Evolutionary conservation across 805 yeast species (phyloP), one percentile per base, ranked within the genome.

Genomic region (Kluyveromyces aestuarii): DNA sequence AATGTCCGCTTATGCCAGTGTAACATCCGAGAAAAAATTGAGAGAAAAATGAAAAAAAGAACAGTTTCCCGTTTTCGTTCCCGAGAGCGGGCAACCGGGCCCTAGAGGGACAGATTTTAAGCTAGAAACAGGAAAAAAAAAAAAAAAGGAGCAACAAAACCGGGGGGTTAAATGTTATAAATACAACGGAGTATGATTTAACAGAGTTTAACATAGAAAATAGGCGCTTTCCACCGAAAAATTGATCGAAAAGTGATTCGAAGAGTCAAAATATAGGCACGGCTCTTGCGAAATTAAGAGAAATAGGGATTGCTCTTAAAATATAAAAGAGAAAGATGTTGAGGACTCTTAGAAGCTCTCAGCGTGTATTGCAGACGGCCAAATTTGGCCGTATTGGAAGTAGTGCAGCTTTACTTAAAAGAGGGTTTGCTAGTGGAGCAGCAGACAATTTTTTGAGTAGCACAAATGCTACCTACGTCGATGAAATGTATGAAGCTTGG

Each of bases 401-500:
- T 17, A 10, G 17, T 17, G 25, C 25, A 10, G 16, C 13, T 8
- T 36, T 43, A 11, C 13, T 37, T 13, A 40, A 21, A 36, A 54
- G 60, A 48, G 42, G 44, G 18, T 46, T 52, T 38, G 54, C 57
- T 17, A 49, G 53, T 2, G 58, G 62, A 41, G 27, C 43, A 19
- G 27, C 44, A 25, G 99, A 93, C 71, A 76, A 81, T 40, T 93
- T 93, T 69, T 71, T 90, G 57, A 86, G 85, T 57, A 80, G 93
- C 51, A 80, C 81, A 66, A 87, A 87, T 69, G 93, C 96, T 54
- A 81, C 82, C 61, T 93, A 93, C 70, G 86, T 93, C 60, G 99
- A 93, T 69, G 97, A 93, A 73, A 93, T 93, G 99, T 93, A 89
- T 70, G 80, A 80, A 55, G 90, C 96, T 46, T 93, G 98, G 98